A percentile compares a stretch with the other conserved stretches of the same genome.
These are phyloP conservation scores for Suillus americanus DNA, from an alignment of 768 basidiomycete species.

Conservation along the genomic window DNA sequence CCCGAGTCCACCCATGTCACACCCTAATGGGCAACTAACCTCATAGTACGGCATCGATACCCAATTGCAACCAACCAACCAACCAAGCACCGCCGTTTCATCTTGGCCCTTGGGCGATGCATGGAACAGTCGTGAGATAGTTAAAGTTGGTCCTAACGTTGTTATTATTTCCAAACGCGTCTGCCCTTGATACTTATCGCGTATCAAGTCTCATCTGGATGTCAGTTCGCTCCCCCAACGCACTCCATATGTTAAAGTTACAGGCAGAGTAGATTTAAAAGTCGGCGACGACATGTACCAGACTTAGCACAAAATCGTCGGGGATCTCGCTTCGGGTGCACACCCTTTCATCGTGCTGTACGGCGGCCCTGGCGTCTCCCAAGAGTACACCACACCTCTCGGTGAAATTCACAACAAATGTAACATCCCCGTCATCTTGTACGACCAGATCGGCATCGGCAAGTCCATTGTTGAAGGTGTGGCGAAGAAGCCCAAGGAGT, in stretches of 20 bases:
- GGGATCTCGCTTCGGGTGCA: constrained; percentile 36
- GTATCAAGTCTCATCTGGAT: neutral
- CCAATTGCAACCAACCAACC: neutral
- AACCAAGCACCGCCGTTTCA: neutral
- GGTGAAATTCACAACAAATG: constrained; percentile 24
- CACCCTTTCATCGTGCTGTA: constrained; percentile 53
- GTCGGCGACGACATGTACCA: constrained; percentile 23
- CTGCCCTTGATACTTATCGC: neutral
- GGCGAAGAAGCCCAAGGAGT: constrained; percentile 28
- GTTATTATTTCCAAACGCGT: too few relatives aligned
- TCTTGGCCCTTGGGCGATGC: neutral
- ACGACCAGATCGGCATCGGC: constrained; percentile 44
- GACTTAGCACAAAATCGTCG: constrained; percentile 49
- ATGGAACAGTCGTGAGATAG: neutral
- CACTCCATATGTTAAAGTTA: neutral
- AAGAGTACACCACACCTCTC: constrained; percentile 37
- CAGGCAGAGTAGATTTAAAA: constrained; percentile 1
- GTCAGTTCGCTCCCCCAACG: neutral
- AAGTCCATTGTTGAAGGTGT: constrained; percentile 35
- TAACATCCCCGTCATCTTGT: constrained; percentile 38
- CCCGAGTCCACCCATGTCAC: too few relatives aligned
- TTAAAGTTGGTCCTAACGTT: neutral
- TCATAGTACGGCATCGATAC: too few relatives aligned
- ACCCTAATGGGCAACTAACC: too few relatives aligned
- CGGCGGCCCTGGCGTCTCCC: constrained; percentile 50